Evolutionary conservation across 225 moss, liverwort and hornwort genomes (phyloP), one percentile per base, ranked within the genome.

Genomic region (Pseudoscleropodium purum): DNA sequence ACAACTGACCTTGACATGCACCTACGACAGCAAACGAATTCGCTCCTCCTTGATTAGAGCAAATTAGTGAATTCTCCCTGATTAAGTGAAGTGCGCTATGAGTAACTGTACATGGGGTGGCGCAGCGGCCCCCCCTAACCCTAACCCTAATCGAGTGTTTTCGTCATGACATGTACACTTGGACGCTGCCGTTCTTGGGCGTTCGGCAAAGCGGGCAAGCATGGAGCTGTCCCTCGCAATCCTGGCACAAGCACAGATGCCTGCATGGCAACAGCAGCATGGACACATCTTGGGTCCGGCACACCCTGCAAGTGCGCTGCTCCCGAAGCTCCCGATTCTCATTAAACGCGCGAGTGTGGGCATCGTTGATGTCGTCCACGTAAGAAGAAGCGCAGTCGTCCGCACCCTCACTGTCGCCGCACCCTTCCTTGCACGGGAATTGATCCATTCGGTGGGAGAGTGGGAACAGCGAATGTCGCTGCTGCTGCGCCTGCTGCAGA

Each of bases 381-480:
- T 97, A 96, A 4, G 98, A 98, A 13, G 98, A 98, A 12, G 98
- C 98, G 30, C 97, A 97, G 60, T 98, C 98, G 63, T 98, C 97
- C 6, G 94, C 97, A 36, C 88, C 88, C 74, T 98, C 98, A 76
- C 98, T 98, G 54, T 98, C 98, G 19, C 98, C 98, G 81, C 97
- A 98, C 37, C 98, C 98, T 84, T 98, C 97, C 90, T 96, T 95
- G 88, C 95, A 65, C 43, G 83, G 83, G 65, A 88, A 88, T 65
- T 88, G 88, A n/a, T 88, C 88, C 64, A 75, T 79, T 75, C 60
- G 41, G 30, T 66, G 66, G 27, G 75, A 37, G 13, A 57, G 75
- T 51, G 91, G 93, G 51, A 93, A 94, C 14, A 94, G 94, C 88
- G 91, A 92, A 69, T 94, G 95, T n/a, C 94, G 95, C 17, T 78